phyloP scores from a whole-genome alignment of 1,284 basidiomycete species.

The Trichosporon coremiiforme region DNA sequence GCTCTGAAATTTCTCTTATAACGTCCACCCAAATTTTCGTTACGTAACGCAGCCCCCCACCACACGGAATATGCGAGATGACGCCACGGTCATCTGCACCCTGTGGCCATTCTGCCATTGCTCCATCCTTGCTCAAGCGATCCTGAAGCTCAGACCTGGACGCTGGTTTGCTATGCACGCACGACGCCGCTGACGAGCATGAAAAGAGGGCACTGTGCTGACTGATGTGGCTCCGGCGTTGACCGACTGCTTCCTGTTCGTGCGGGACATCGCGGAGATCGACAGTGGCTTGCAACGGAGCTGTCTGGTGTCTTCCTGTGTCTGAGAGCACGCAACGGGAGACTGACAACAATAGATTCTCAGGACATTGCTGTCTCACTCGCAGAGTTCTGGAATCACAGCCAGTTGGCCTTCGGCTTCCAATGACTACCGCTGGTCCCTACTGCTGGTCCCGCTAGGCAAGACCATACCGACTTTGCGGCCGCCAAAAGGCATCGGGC shows the following conservation, averaged over 20 bases:
- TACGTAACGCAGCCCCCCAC: background rate
- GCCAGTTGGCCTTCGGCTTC: no score
- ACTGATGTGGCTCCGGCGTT: background rate
- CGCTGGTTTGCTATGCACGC: background rate
- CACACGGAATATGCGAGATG: slow-evolving; percentile 1
- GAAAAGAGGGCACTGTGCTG: background rate
- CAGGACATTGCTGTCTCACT: no score
- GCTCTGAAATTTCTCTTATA: slow-evolving; percentile 6
- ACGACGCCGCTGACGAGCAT: background rate
- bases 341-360: no score
- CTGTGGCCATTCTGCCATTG: background rate
- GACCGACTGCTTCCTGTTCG: background rate
- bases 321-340: no score
- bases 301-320: background rate
- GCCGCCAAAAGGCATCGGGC: no score
- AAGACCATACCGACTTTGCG: no score
- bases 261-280: background rate
- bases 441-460: no score
- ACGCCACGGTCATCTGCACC: background rate
- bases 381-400: no score
- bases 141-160: background rate
- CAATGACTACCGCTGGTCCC: no score
- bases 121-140: background rate
- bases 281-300: background rate
- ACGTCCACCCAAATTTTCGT: slow-evolving; percentile 1